Conservation (phyloP, 331 rosid genomes). For the Phaseolus coccineus region DNA sequence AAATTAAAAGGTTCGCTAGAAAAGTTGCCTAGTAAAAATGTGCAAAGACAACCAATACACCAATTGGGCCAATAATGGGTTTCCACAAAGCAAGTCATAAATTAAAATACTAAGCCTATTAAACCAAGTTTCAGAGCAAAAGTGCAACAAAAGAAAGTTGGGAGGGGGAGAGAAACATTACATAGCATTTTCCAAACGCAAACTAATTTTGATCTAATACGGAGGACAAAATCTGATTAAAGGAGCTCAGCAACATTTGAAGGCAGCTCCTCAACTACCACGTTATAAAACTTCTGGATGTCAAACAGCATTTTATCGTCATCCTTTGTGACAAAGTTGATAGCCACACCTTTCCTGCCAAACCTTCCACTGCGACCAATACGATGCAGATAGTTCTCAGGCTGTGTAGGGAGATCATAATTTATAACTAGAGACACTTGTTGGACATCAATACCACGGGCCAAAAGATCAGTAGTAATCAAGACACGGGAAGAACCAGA, state of each 20-base stretch:
- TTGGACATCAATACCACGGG: slow-evolving; percentile 89
- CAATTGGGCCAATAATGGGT: slow-evolving; percentile 43
- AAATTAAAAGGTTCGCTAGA: neutral
- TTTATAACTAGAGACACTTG: slow-evolving; percentile 87
- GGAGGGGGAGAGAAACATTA: slow-evolving; percentile 22
- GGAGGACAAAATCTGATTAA: slow-evolving; percentile 58
- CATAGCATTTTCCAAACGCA: slow-evolving; percentile 48
- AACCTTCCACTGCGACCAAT: slow-evolving; percentile 93
- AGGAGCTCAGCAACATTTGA: slow-evolving; percentile 84
- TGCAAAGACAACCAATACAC: slow-evolving; percentile 45
- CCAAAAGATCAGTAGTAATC: slow-evolving; percentile 82
- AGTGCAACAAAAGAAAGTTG: neutral
- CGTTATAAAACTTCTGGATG: slow-evolving; percentile 85
- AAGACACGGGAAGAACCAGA: slow-evolving; percentile 88
- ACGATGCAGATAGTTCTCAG: slow-evolving; percentile 88
- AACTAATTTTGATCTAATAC: slow-evolving; percentile 39
- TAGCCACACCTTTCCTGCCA: slow-evolving; percentile 89
- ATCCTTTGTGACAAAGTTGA: slow-evolving; percentile 70
- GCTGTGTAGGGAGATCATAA: slow-evolving; percentile 86
- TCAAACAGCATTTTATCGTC: slow-evolving; percentile 77
- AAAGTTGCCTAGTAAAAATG: slow-evolving; percentile 38
- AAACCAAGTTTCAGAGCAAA: slow-evolving; percentile 43
- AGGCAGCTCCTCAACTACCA: slow-evolving; percentile 80
- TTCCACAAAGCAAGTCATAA: slow-evolving; percentile 51
- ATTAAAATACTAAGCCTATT: slow-evolving; percentile 48